Base-by-base conservation (phyloP, 192 early-diverging fungal genomes). In the Coemansia sp. region DNA sequence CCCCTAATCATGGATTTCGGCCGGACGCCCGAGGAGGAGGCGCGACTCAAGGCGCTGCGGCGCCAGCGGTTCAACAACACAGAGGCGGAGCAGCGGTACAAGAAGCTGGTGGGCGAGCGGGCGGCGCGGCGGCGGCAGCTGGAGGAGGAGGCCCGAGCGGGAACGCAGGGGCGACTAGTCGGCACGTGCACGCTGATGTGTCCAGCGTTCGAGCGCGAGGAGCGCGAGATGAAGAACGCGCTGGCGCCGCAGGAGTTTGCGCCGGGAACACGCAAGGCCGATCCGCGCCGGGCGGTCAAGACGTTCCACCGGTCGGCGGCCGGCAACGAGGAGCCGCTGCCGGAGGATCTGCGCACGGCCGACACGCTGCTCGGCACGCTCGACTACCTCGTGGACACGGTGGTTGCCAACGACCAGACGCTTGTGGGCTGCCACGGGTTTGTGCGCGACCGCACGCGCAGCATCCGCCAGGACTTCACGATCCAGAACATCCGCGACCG, bases 161-260 rank as follows among this genome's bases (percentile, higher is more conserved):
- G 39, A 88, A 93, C 37, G 94, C 94, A 1, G n/a, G 39, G 6
- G 66, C 32, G 71, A 42, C 56, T 98, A 57, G 75, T 88, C 16
- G 94, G 92, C 11, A 92, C 92, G 2, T 98, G 95, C 60, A 67
- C 75, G 68, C 88, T 90, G 32, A 98, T 96, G 94, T 95, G 94
- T 75, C 92, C 95, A 0, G 88, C 89, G 67, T 95, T 88, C 69
- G 95, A 98, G 77, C 85, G 92, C 15, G 84, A 92, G 54, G 94
- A 96, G 63, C 85, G 95, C 37, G 91, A 94, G 58, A 86, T 87
- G 53, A 90, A 92, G 53, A 89, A 92, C 62, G 85, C 77, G 47
- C 64, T 96, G 41, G 88, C 89, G 59, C 68, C 73, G 26, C 89
- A 93, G 63, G 94, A 98, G 73, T 41, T 88, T 64, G 70, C 82